Base-by-base conservation (phyloP, 352 stramenopile species). In the Globisporangium viniferum region DNA sequence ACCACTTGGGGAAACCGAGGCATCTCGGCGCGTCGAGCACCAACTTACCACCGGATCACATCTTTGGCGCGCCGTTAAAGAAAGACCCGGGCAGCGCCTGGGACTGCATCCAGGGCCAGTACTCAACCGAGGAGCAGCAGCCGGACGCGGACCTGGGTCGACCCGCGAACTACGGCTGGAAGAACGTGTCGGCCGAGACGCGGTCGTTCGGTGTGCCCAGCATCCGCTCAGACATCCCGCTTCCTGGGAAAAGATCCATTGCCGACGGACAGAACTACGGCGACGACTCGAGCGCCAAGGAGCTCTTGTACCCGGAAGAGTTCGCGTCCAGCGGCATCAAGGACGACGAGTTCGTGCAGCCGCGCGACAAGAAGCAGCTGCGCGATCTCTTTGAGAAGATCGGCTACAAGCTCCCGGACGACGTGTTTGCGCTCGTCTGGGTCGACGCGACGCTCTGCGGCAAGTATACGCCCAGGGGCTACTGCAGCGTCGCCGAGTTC, bases 231-330 rank as follows among this genome's bases (percentile, higher is more conserved):
- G 92, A 98, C 66, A 96, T 97, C 55, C 74, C 84, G 2, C 75
- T 81, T 36, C 90, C 91, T 22, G 71, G 72, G 6, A 82, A 76
- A 10, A 70, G 84, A 18, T 97, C 90, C 5, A 78, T 98, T n/a
- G 91, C 90, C 8, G 90, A 97, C 68, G 77, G 70, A 39, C 90
- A 97, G 68, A 98, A 98, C 69, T 97, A 97, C 68, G 91, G 91
- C 55, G 90, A 97, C 63, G 90, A 97, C 72, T 74, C 80, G 27
- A 82, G 71, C 62, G 88, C 82, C 48, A 81, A 92, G 44, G 81
- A 92, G 55, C 78, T 98, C 59, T 67, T 98, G 39, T 93, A 97
- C 66, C 90, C 91, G 0, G 82, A 92, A 36, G 69, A 91, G 64
- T 96, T 97, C 71, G 79, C 87, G 18, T 84, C 79, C 9, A 81